Evolutionary conservation across 2,329 filamentous ascomycete species (phyloP).

Genomic region (Fusarium sp.): DNA sequence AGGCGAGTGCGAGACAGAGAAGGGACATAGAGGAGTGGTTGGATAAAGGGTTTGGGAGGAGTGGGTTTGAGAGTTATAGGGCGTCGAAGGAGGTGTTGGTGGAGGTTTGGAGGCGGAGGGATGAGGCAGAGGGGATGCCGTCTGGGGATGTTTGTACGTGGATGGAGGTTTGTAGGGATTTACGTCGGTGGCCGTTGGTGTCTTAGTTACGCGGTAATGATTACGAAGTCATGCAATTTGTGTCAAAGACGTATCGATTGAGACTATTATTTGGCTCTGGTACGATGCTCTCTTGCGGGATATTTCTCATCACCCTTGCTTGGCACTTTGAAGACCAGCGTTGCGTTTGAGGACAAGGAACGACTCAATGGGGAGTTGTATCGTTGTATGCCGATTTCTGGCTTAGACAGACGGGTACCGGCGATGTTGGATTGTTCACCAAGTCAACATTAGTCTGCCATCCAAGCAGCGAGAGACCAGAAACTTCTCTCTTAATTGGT

Average conservation of each 20-base stretch:
- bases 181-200: conserved; percentile 34
- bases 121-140: conserved; percentile 18
- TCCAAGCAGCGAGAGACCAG: no score
- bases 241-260: background rate
- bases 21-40: conserved; percentile 31
- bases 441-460: no score
- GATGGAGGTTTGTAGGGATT: conserved; percentile 39
- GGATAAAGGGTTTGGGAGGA: conserved; percentile 32
- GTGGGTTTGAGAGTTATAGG: conserved; percentile 37
- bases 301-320: no score
- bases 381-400: no score
- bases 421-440: no score
- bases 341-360: no score
- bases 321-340: no score
- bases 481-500: no score
- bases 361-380: no score
- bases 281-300: no score
- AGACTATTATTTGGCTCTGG: background rate
- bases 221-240: background rate
- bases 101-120: conserved; percentile 38
- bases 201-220: background rate
- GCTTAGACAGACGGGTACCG: no score
- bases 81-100: conserved; percentile 26
- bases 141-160: conserved; percentile 32
- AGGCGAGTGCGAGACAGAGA: conserved; percentile 30